These are phyloP conservation scores for Platanthera zijinensis DNA, from an alignment of 106 monocot genomes.

Conservation along the genomic window DNA sequence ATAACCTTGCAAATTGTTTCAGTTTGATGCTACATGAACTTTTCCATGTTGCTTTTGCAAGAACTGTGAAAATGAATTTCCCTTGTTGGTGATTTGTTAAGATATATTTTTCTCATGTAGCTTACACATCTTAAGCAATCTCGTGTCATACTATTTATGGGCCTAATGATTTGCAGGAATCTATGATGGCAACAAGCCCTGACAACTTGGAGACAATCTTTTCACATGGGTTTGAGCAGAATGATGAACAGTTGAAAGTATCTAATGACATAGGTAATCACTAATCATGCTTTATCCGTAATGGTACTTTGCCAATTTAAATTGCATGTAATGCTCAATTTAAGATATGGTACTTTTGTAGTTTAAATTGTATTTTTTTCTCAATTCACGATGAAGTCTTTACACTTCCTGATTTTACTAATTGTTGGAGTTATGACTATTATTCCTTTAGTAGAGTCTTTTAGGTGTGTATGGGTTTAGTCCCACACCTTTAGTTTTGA, in stretches of 20 bases:
- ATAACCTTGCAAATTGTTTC: not conserved
- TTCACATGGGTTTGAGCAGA: slow-evolving; percentile 25
- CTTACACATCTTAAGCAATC: not conserved
- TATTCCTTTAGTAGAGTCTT: no score
- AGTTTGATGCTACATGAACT: not conserved
- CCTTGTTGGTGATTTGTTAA: not conserved
- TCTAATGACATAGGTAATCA: slow-evolving; percentile 27
- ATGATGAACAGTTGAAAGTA: slow-evolving; percentile 15
- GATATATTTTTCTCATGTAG: not conserved
- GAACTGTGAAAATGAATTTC: not conserved
- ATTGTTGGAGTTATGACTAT: not conserved
- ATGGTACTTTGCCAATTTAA: not conserved
- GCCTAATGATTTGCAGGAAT: slow-evolving; percentile 22
- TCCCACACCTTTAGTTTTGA: no score
- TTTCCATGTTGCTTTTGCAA: not conserved
- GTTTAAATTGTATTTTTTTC: not conserved
- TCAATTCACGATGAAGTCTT: not conserved
- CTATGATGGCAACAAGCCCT: slow-evolving; percentile 16
- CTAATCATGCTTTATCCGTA: not conserved
- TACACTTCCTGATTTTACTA: not conserved
- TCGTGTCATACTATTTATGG: not conserved
- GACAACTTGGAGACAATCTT: slow-evolving; percentile 30
- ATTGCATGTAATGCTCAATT: not conserved
- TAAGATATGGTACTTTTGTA: not conserved
- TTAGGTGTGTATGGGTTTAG: no score